phyloP scores from a whole-genome alignment of 805 yeast genomes.

The Wickerhamiella slavikovae region DNA sequence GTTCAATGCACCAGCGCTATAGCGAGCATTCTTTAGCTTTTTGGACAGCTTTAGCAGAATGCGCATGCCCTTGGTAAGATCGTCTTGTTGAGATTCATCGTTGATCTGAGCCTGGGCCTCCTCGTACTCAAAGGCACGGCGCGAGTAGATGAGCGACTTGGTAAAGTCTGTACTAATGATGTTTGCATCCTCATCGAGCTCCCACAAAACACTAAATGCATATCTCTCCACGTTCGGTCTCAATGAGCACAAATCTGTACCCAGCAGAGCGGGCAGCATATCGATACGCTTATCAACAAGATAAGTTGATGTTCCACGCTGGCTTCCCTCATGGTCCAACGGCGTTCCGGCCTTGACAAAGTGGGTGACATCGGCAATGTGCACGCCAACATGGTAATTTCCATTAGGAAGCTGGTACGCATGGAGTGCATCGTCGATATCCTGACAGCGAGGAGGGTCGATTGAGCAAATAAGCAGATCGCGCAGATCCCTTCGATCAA shows the following conservation, averaged over 20 bases:
- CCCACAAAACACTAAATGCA: constrained; percentile 95
- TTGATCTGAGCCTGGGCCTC: constrained; percentile 84
- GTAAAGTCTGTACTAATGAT: constrained; percentile 60
- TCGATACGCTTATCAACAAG: constrained; percentile 95
- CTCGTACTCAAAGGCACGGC: constrained; percentile 89
- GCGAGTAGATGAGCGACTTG: constrained; percentile 74
- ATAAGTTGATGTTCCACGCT: constrained; percentile 93
- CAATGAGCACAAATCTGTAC: constrained; percentile 89
- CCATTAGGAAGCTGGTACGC: constrained; percentile 76
- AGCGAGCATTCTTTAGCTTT: constrained; percentile 61
- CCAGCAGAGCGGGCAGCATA: constrained; percentile 88
- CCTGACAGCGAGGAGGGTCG: constrained; percentile 97
- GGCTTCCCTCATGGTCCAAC: constrained; percentile 85
- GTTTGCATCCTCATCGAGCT: constrained; percentile 66
- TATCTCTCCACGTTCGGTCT: constrained; percentile 89
- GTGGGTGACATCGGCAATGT: constrained; percentile 96
- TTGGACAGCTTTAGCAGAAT: constrained; percentile 61
- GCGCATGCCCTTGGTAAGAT: constrained; percentile 76
- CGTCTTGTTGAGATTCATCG: constrained; percentile 55
- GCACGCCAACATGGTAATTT: constrained; percentile 93
- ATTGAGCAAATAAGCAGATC: constrained; percentile 83
- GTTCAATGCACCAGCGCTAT: constrained; percentile 91
- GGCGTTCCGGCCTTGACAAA: constrained; percentile 88
- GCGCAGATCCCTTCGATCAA: constrained; percentile 63
- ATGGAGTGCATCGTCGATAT: constrained; percentile 95